Conservation (phyloP, 1,139 yeast species). For the Yamadazyma sp. region DNA sequence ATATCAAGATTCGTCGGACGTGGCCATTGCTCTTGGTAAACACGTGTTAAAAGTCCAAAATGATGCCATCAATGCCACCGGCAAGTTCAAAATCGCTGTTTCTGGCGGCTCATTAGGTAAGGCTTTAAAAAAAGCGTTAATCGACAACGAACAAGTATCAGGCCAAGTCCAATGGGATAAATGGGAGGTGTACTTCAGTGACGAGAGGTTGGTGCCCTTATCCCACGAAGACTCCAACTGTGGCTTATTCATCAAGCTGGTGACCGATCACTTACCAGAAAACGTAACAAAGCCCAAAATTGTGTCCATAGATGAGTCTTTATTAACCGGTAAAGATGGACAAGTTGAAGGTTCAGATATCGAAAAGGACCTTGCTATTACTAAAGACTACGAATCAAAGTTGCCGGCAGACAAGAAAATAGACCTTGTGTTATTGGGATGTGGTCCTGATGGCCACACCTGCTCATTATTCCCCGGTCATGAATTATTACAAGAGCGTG, state of each 20-base stretch:
- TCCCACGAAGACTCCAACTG: slow-evolving; percentile 68
- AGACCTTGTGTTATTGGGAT: slow-evolving; percentile 66
- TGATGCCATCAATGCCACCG: slow-evolving; percentile 40
- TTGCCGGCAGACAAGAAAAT: slow-evolving; percentile 43
- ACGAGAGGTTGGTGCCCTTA: slow-evolving; percentile 70
- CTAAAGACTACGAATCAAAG: slow-evolving; percentile 46
- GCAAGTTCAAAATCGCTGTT: slow-evolving; percentile 69
- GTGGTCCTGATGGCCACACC: slow-evolving; percentile 83
- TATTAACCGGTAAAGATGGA: slow-evolving; percentile 49
- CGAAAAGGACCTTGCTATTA: slow-evolving; percentile 47
- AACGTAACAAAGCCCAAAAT: slow-evolving; percentile 38
- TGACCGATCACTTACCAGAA: slow-evolving; percentile 45
- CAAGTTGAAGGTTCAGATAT: slow-evolving; percentile 33
- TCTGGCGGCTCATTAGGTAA: slow-evolving; percentile 90
- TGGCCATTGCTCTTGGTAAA: slow-evolving; percentile 58
- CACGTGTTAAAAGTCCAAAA: slow-evolving; percentile 57
- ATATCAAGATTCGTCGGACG: slow-evolving; percentile 52
- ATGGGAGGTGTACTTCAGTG: slow-evolving; percentile 73
- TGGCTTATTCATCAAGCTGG: slow-evolving; percentile 59
- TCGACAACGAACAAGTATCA: slow-evolving; percentile 52
- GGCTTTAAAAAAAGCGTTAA: slow-evolving; percentile 67
- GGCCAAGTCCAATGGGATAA: slow-evolving; percentile 57
- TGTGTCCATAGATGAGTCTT: slow-evolving; percentile 49
- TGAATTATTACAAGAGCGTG: slow-evolving; percentile 42
- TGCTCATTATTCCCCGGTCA: slow-evolving; percentile 73